phyloP scores from a whole-genome alignment of 164 flowering plant species.

The Magnolia kwangsiensis region DNA sequence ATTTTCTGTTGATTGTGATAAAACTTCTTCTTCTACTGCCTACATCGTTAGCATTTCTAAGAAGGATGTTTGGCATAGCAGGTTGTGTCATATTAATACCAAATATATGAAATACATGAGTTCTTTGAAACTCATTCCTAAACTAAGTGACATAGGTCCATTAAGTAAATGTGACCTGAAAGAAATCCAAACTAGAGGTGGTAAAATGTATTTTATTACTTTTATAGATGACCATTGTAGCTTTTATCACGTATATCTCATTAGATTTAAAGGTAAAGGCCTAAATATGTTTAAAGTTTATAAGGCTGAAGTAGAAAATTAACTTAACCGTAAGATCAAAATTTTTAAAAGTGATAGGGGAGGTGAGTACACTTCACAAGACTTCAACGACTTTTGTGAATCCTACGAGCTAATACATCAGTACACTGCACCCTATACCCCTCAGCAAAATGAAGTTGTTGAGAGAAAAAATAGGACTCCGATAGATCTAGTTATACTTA shows the following conservation, averaged over 20 bases:
- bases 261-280: constrained; percentile 3
- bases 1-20: too few species aligned
- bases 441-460: background rate
- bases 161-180: background rate
- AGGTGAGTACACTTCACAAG: background rate
- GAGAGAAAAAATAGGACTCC: background rate
- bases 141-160: too few species aligned
- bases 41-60: too few species aligned
- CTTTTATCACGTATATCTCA: constrained; percentile 7
- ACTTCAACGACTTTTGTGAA: background rate
- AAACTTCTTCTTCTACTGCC: too few species aligned
- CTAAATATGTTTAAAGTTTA: background rate
- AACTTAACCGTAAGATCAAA: background rate
- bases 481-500: too few species aligned
- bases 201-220: constrained; percentile 12
- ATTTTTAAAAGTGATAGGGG: background rate
- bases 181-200: constrained; percentile 2
- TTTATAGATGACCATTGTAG: constrained; percentile 10
- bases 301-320: background rate
- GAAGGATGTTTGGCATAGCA: too few species aligned
- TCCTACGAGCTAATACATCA: background rate
- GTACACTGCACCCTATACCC: background rate
- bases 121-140: too few species aligned
- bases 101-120: too few species aligned
- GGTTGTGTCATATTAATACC: too few species aligned